phyloP scores from a whole-genome alignment of 1,284 basidiomycete genomes.

The Tetrapyrgos nigripes region DNA sequence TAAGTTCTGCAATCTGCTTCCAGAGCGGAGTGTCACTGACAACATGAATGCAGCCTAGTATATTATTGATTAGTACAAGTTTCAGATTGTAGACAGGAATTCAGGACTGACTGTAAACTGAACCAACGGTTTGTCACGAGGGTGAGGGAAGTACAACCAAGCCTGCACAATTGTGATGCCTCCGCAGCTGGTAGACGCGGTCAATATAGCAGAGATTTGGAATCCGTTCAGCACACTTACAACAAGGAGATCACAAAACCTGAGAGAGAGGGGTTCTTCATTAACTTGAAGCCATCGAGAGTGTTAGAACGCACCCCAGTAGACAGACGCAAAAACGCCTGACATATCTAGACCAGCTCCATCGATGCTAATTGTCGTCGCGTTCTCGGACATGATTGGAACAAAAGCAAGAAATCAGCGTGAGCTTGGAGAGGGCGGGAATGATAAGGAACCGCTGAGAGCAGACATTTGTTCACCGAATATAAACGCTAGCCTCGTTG shows the following conservation, averaged over 20 bases:
- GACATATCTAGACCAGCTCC: conserved; percentile 33
- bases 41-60: conserved; percentile 30
- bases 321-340: conserved; percentile 30
- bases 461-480: no score
- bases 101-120: conserved; percentile 4
- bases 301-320: conserved; percentile 28
- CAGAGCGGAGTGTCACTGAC: conserved; percentile 21
- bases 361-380: no score
- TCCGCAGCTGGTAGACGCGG: conserved; percentile 27
- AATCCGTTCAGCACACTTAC: no score
- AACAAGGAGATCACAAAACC: no score
- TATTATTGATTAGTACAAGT: background rate
- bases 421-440: no score
- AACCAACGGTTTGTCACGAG: conserved; percentile 19
- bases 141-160: conserved; percentile 33
- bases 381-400: no score
- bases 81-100: background rate
- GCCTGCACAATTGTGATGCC: conserved; percentile 36
- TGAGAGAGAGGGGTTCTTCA: background rate
- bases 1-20: no score
- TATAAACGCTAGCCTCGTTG: no score
- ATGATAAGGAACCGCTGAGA: no score
- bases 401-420: no score
- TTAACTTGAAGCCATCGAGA: background rate
- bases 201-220: no score